Base-by-base conservation (phyloP, 208 protist species). In the Trypanosoma avium region DNA sequence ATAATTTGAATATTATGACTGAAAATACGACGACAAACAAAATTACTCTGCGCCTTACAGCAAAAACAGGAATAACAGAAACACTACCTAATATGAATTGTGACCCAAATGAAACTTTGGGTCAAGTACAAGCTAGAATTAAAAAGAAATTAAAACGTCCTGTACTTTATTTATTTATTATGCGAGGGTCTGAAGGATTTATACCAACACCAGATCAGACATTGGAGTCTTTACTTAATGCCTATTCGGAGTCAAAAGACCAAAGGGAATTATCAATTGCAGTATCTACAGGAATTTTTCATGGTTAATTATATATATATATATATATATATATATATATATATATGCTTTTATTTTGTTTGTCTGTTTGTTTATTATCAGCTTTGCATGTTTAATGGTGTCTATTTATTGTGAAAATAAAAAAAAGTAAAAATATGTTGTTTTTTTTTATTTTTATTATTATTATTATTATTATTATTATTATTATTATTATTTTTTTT, bases 141-240 rank as follows among this genome's bases (percentile, higher is more conserved):
- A 81, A 80, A 32, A 85, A 82, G 49, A 88, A 86, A 60, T 50
- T 88, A 15, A 69, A 63, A 33, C 49, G 68, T 26, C 47, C 43
- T 22, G 60, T 75, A 7, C 75, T 81, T 13, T 82, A 87, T 63
- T 33, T 92, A 26, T 85, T 88, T 32, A 40, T 92, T n/a, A 72
- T 77, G 36, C 81, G 86, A 55, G 81, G 75, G 17, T 81, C 81
- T 15, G 78, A 88, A 29, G 79, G 74, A 13, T 92, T 92, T 38
- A 84, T 92, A 46, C 85, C 85, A 10, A 75, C 81, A 27, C 81
- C 85, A 12, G 76, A 92, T 45, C 77, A 85, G 33, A 92, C 81
- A 21, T 48, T 92, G 43, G 77, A 69, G 40, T 66, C 75, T 7
- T 72, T 92, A 21, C 47, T 83, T 4, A 75, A 84, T 42, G 49